Conservation (phyloP, 1,284 basidiomycete species). For the Vanrija pseudolonga region DNA sequence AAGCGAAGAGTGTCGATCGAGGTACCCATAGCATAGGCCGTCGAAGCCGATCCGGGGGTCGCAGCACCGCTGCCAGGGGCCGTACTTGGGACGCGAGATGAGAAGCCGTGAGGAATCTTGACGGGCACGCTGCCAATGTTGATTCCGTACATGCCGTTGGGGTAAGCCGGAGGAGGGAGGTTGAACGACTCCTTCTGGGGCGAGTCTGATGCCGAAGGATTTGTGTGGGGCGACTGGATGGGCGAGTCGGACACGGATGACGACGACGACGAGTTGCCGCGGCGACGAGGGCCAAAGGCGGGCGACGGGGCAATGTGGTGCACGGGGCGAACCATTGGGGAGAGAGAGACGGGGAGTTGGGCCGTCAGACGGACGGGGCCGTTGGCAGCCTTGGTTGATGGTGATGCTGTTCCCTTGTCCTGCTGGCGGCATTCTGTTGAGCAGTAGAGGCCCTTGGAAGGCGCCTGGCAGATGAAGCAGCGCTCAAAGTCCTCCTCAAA, state of each 20-base stretch:
- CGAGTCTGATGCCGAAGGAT: slow-evolving; percentile 32
- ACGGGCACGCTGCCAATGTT: slow-evolving; percentile 37
- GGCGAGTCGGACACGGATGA: slow-evolving; percentile 42
- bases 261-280: slow-evolving; percentile 26
- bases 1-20: slow-evolving; percentile 46
- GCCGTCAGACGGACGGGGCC: slow-evolving; percentile 33
- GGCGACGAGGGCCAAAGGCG: slow-evolving; percentile 20
- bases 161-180: slow-evolving; percentile 44
- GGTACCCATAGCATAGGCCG: slow-evolving; percentile 22
- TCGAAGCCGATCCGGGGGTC: slow-evolving; percentile 9
- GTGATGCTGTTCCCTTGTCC: slow-evolving; percentile 37
- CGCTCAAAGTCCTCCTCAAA: slow-evolving; percentile 46
- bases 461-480: slow-evolving; percentile 45
- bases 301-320: slow-evolving; percentile 35
- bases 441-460: slow-evolving; percentile 46
- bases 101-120: slow-evolving; percentile 32
- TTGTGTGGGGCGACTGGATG: slow-evolving; percentile 41
- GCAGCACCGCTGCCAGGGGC: slow-evolving; percentile 10
- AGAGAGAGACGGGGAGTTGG: slow-evolving; percentile 34
- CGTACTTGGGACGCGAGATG: slow-evolving; percentile 7
- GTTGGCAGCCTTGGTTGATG: slow-evolving; percentile 15
- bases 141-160: slow-evolving; percentile 11
- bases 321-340: slow-evolving; percentile 32
- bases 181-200: slow-evolving; percentile 42
- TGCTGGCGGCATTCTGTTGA: slow-evolving; percentile 39